Evolutionary conservation across 768 basidiomycete species (phyloP), one percentile per base, ranked within the genome.

Genomic region (Nidularia pulvinata): DNA sequence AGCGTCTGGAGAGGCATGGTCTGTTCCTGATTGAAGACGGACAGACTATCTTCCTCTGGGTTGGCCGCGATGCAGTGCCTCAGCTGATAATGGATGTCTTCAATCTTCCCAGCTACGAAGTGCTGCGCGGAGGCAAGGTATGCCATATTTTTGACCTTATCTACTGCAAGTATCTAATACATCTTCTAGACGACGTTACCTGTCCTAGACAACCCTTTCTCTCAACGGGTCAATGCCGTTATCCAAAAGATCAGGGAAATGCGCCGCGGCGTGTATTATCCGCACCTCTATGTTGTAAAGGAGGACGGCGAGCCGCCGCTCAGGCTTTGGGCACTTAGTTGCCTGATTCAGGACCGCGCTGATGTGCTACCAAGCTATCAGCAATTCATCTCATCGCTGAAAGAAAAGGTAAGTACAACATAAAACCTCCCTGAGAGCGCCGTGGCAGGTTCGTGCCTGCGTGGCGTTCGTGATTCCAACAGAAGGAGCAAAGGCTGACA

Each of bases 41-140:
- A 1, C 97, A 98, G 70, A 95, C 91, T 19, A 92, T 99, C 65
- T 98, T 99, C 85, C 78, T 98, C 47, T 98, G 93, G 89, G 85
- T 99, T 48, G 97, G 97, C n/a, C 86, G 95, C 33, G 96, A 98
- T 67, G 94, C 97, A 6, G 94, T 98, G n/a, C 93, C 95, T 7
- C 91, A 95, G 65, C 83, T 98, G 46, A 75, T 98, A 55, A 78
- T 88, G 78, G 97, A 99, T 63, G 95, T 98, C 14, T 98, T 99
- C 71, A 86, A 92, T 64, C 78, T 98, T 35, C 88, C 91, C 0
- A 87, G 72, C 59, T 98, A 98, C 65, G 91, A 93, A 42, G 88
- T 88, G 13, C 75, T 99, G 50, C 89, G 91, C 49, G 93, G 93
- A 47, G 97, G 97, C 60, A 99, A 99, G 86, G 94, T 90, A 61